Evolutionary conservation across 106 monocot genomes (phyloP), one percentile per base, ranked within the genome.

Genomic region (Cymbidium sinense): DNA sequence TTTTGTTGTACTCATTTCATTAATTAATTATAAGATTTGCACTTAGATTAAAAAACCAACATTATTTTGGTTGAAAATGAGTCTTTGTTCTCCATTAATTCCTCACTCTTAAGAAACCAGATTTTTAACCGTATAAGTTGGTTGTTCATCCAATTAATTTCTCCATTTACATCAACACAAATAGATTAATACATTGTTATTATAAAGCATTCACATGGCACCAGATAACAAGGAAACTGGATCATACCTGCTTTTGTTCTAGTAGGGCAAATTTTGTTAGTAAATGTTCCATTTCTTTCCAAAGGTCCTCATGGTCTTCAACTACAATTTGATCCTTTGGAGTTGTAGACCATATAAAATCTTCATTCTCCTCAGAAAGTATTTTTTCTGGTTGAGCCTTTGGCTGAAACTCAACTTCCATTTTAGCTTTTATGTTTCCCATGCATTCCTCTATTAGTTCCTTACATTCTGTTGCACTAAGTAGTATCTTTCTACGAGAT

Each of bases 241-340:
- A n/a, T 30, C 27, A 25, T 78, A 83, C 88, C 87, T 82, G 81
- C 76, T 13, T 25, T 20, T 91, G 70, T 58, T 91, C 88, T 76
- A 83, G 80, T 78, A 88, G 76, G 12, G 85, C 52, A 80, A 88
- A 64, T 43, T 78, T 85, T 17, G 54, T 75, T 51, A 94, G 75
- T 31, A 83, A 83, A 74, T 86, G 77, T n/a, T 94, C 90, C 93
- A 88, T 90, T 79, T 94, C 88, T 75, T 87, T 85, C 90, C 90
- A 94, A 31, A 94, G 78, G n/a, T 88, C 86, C 80, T 86, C 90
- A 79, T 88, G 74, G 41, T 91, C 86, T 35, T 80, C 77, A 62
- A 70, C 62, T 79, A 85, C 81, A 37, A n/a, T 17, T 75, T 81
- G 74, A 30, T 33, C 44, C 73, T 79, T 76, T 25, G 27, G 25